Conservation (phyloP, 2,329 filamentous ascomycete genomes). For the Trichoderma sp. region DNA sequence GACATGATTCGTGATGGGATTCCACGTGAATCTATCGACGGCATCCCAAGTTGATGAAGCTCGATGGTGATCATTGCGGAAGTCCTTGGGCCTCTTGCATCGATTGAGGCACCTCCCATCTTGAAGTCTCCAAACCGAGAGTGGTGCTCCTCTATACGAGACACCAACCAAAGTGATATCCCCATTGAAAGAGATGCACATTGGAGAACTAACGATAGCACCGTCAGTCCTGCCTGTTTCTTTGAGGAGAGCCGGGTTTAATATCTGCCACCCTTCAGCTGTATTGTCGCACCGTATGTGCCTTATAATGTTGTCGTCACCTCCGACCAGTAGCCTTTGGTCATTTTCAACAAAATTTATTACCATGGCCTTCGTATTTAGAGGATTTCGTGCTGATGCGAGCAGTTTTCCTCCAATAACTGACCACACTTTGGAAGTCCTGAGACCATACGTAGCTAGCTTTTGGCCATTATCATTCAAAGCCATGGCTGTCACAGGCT, state of each 20-base stretch:
- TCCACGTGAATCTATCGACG: neutral
- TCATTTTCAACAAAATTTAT: neutral
- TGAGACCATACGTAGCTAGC: neutral
- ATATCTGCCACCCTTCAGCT: neutral
- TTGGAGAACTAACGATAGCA: neutral
- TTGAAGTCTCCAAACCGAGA: neutral
- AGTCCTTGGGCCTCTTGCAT: neutral
- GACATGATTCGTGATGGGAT: neutral
- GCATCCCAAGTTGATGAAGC: neutral
- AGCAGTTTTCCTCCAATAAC: neutral
- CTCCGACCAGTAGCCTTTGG: neutral
- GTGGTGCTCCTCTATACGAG: neutral
- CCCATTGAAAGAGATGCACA: neutral
- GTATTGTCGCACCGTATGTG: neutral
- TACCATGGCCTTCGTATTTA: neutral
- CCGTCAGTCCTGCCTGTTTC: neutral
- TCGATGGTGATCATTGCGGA: neutral
- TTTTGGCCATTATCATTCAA: neutral
- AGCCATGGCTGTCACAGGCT: neutral
- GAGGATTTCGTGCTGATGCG: neutral
- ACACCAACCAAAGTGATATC: neutral
- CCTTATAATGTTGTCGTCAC: neutral
- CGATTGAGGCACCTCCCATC: neutral
- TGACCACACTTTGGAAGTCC: neutral
- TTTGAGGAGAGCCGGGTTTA: neutral